These are phyloP conservation scores for Boletus rubropictus DNA, from an alignment of 768 basidiomycete genomes.

Conservation along the genomic window DNA sequence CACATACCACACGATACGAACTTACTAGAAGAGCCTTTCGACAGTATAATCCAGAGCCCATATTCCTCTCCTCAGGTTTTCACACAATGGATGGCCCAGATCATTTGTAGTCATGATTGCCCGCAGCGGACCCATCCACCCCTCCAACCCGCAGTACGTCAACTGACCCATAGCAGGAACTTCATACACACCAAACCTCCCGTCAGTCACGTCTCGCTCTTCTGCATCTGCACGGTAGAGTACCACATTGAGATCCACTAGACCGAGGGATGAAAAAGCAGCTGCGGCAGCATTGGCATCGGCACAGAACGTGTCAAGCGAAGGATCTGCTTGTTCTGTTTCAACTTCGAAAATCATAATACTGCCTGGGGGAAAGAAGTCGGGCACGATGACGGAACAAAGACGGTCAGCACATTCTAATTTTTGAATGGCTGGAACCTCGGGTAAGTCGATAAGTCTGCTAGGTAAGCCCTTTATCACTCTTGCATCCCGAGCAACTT, in stretches of 20 bases:
- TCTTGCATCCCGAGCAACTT: constrained; percentile 41
- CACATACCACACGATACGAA: constrained; percentile 10
- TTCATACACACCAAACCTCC: constrained; percentile 77
- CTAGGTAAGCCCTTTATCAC: constrained; percentile 69
- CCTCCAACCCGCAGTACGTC: constrained; percentile 91
- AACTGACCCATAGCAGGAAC: constrained; percentile 70
- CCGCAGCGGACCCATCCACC: constrained; percentile 90
- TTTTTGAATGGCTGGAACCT: constrained; percentile 54
- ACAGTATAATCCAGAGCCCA: constrained; percentile 93
- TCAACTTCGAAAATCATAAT: constrained; percentile 91
- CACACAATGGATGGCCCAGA: constrained; percentile 87
- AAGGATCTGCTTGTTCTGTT: constrained; percentile 62
- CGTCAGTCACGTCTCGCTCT: constrained; percentile 82
- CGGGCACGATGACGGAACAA: constrained; percentile 78
- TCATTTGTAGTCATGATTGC: constrained; percentile 88
- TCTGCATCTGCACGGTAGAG: constrained; percentile 88
- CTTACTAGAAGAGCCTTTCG: constrained; percentile 64
- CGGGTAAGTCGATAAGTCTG: constrained; percentile 56
- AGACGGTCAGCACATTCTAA: constrained; percentile 63
- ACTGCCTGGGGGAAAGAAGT: constrained; percentile 91
- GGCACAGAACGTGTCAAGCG: constrained; percentile 69
- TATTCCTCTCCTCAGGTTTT: constrained; percentile 76
- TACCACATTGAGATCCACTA: constrained; percentile 84
- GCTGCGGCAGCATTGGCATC: constrained; percentile 65
- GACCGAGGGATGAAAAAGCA: constrained; percentile 65